Evolutionary conservation across 495 filamentous ascomycete species (phyloP).

Genomic region (Cryomyces minteri): DNA sequence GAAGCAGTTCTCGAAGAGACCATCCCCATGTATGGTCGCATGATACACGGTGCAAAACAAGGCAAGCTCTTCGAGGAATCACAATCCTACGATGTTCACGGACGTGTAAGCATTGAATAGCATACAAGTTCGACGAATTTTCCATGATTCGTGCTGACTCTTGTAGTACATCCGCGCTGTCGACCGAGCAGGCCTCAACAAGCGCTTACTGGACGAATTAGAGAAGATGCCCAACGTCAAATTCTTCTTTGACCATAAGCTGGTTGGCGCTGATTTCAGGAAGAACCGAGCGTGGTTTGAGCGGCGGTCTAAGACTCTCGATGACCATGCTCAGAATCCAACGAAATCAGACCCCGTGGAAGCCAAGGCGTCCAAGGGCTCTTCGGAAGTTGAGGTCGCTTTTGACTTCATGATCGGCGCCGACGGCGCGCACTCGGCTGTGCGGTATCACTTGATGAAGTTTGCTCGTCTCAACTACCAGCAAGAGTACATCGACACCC

Average conservation of each 20-base stretch:
- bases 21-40: slow-evolving; percentile 90
- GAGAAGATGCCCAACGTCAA: slow-evolving; percentile 71
- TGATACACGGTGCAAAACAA: slow-evolving; percentile 66
- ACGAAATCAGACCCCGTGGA: slow-evolving; percentile 9
- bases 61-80: slow-evolving; percentile 55
- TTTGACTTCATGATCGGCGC: slow-evolving; percentile 93
- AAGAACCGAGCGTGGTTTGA: slow-evolving; percentile 79
- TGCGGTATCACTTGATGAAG: slow-evolving; percentile 88
- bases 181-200: slow-evolving; percentile 73
- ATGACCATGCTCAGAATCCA: slow-evolving; percentile 2
- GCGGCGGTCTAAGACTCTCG: slow-evolving; percentile 17
- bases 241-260: slow-evolving; percentile 79
- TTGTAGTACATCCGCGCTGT: slow-evolving; percentile 36
- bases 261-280: slow-evolving; percentile 71
- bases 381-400: slow-evolving; percentile 44
- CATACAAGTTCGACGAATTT: slow-evolving; percentile 6
- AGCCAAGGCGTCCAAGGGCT: slow-evolving; percentile 6
- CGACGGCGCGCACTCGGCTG: slow-evolving; percentile 84
- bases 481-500: slow-evolving; percentile 88
- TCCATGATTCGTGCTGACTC: not conserved
- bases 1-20: slow-evolving; percentile 55
- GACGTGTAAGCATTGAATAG: slow-evolving; percentile 45
- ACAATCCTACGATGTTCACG: slow-evolving; percentile 82
- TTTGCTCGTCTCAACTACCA: slow-evolving; percentile 72
- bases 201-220: slow-evolving; percentile 67